Evolutionary conservation across 2,329 filamentous ascomycete genomes (phyloP).

Genomic region (Alternaria sp.): DNA sequence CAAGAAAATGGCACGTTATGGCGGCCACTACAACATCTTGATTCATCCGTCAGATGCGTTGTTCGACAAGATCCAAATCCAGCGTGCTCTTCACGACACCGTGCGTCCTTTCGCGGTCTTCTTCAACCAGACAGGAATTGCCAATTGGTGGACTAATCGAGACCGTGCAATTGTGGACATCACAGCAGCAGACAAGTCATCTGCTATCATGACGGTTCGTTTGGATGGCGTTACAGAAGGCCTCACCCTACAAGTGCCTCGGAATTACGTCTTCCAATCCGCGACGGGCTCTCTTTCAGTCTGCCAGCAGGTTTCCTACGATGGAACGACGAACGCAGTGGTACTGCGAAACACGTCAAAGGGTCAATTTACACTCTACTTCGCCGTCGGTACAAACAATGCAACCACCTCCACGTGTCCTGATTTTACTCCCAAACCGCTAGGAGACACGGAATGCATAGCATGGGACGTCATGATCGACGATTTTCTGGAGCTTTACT

Average conservation of each 20-base stretch:
- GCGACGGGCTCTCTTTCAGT: conserved; percentile 12
- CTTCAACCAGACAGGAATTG: conserved; percentile 17
- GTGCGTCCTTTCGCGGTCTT: conserved; percentile 16
- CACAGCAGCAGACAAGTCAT: conserved; percentile 1
- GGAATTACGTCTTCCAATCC: conserved; percentile 7
- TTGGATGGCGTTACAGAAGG: conserved; percentile 11
- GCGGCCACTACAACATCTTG: conserved; percentile 20
- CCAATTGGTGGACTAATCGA: conserved; percentile 17
- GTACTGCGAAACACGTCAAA: conserved; percentile 15
- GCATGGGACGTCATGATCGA: conserved; percentile 17
- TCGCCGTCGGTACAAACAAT: neutral
- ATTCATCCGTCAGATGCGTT: conserved; percentile 16
- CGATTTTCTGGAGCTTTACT: conserved; percentile 18
- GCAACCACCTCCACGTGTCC: conserved; percentile 11
- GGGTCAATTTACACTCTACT: conserved; percentile 7
- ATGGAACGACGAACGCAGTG: conserved; percentile 13
- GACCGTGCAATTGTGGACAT: conserved; percentile 7
- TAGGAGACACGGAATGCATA: conserved; percentile 13
- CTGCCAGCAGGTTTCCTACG: conserved; percentile 14
- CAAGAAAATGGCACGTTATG: conserved; percentile 17
- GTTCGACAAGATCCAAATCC: conserved; percentile 18
- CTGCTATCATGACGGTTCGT: conserved; percentile 13
- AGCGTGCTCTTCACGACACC: conserved; percentile 10
- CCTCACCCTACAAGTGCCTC: conserved; percentile 11
- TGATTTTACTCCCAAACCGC: conserved; percentile 12